Percentiles rank a stretch among this genome's conserved stretches.
phyloP scores from a whole-genome alignment of 768 basidiomycete species.

The Suillus placidus region DNA sequence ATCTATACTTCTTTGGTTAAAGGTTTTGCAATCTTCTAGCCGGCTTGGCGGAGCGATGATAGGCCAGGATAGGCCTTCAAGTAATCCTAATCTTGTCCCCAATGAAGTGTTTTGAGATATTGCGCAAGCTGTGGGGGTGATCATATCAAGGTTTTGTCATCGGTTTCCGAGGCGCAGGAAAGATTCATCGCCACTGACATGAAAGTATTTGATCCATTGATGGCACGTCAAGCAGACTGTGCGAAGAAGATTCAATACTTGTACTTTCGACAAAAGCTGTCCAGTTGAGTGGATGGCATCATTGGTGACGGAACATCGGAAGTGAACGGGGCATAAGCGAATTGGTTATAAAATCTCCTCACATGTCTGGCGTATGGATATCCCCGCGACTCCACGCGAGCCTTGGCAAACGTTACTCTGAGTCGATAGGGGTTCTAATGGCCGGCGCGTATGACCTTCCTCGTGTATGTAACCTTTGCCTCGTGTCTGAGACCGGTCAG shows the following conservation, averaged over 20 bases:
- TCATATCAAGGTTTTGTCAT: neutral
- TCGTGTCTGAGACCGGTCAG: neutral
- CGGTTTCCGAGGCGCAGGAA: neutral
- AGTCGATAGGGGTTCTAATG: neutral
- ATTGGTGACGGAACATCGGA: neutral
- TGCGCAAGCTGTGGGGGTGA: neutral
- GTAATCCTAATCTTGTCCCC: neutral
- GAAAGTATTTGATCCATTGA: neutral
- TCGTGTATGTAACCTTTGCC: neutral
- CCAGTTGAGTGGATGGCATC: neutral
- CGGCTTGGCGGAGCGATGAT: neutral
- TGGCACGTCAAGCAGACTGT: neutral
- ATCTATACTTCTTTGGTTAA: constrained; percentile 2
- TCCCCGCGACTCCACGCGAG: neutral
- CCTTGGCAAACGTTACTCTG: neutral
- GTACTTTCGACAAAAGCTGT: neutral
- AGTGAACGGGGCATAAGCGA: neutral
- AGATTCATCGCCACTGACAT: neutral
- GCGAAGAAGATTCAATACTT: neutral
- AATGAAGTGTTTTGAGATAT: neutral
- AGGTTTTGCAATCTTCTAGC: neutral
- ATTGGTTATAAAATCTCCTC: neutral
- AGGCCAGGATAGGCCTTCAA: neutral
- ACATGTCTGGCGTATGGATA: neutral
- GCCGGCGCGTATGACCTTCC: neutral